Evolutionary conservation across 352 stramenopile species (phyloP), one percentile per base, ranked within the genome.

Genomic region (Phytophthora tentaculata): DNA sequence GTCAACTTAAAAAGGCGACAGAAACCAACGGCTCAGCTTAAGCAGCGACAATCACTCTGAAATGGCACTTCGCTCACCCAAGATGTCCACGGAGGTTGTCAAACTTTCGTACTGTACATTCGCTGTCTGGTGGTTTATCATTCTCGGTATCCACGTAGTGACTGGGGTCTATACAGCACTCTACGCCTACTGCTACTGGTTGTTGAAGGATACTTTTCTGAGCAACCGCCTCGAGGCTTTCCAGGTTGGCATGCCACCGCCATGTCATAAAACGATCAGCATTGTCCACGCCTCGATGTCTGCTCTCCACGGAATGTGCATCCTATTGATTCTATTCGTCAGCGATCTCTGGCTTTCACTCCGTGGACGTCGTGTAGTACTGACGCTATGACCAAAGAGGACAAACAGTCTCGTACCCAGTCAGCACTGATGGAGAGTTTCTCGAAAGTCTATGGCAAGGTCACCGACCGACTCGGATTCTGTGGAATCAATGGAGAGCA

Each of bases 211-310:
- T 20, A 51, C 44, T 2, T 51, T 19, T 51, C 44, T 51, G 1
- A 51, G 32, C 22, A 62, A 35, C 23, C 59, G 45, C 35, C 58
- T 69, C 28, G 51, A 64, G 6, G 48, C 26, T 8, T 69, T 23
- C 32, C 23, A 55, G 28, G 57, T 69, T 20, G 60, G 60, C 17
- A 52, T 73, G 41, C 14, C 63, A n/a, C 13, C 58, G 13, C 56
- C 48, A 16, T 69, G 63, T 55, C 60, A 67, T 23, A 37, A 28
- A 14, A 44, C n/a, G 17, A 48, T 48, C 41, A 23, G 17, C n/a
- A 14, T 23, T 16, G 41, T 48, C 2, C 41, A 48, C 6, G 41
- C 41, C 17, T 23, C n/a, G 2, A 48, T 48, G 41, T 48, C 41
- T 14, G 2, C 17, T 13, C 41, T 48, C 1, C 41, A 48, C 4